Conservation (phyloP, 441 rosid genomes). For the Syzygium malaccense region DNA sequence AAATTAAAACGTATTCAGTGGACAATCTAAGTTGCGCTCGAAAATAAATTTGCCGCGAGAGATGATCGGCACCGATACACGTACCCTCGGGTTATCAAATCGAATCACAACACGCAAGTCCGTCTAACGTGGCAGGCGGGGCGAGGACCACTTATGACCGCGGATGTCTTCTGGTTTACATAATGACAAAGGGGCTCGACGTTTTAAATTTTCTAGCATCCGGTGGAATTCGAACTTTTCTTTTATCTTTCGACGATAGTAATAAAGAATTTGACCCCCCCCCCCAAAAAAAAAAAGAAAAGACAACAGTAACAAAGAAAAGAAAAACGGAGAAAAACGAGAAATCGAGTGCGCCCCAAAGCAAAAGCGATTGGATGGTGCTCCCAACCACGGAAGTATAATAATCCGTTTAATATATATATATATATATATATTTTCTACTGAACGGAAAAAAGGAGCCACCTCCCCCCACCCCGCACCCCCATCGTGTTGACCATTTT, state of each 20-base stretch:
- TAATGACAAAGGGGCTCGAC: too few species aligned
- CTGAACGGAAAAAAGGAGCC: background rate
- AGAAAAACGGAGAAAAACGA: background rate
- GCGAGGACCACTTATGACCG: too few species aligned
- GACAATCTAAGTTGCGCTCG: accelerated
- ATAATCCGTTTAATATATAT: too few species aligned
- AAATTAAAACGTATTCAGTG: background rate
- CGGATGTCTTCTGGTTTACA: too few species aligned
- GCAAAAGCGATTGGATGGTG: background rate
- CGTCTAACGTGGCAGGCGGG: too few species aligned
- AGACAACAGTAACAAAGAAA: too few species aligned
- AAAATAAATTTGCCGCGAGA: background rate
- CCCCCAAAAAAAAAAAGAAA: background rate
- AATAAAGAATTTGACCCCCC: background rate
- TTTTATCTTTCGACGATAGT: background rate
- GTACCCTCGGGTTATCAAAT: background rate
- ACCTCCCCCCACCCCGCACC: background rate
- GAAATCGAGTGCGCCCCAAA: background rate
- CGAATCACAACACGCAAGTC: background rate
- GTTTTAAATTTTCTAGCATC: too few species aligned
- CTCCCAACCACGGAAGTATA: too few species aligned
- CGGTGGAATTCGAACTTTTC: too few species aligned
- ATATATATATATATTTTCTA: too few species aligned
- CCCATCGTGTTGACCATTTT: background rate
- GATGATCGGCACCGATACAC: too few species aligned